phyloP scores from a whole-genome alignment of 768 basidiomycete genomes.

The Leccinum incarnatum region DNA sequence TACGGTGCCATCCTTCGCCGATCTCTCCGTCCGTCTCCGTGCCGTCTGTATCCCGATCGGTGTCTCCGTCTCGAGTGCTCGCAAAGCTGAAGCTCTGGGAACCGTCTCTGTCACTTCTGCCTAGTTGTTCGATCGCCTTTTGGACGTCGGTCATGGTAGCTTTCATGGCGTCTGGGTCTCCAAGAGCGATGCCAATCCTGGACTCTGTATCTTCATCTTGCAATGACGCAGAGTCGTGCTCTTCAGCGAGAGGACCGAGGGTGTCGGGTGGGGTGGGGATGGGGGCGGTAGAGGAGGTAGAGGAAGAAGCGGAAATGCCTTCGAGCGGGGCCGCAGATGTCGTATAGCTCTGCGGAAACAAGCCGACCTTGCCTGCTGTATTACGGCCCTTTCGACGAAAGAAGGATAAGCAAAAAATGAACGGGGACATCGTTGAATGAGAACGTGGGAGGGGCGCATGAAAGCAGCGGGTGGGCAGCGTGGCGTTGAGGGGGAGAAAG shows the following conservation, averaged over 20 bases:
- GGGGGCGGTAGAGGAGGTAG: slow-evolving; percentile 26
- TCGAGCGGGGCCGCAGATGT: slow-evolving; percentile 49
- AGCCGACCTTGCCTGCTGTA: slow-evolving; percentile 72
- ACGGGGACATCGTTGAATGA: slow-evolving; percentile 21
- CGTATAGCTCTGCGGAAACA: slow-evolving; percentile 92
- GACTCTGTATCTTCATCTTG: slow-evolving; percentile 21
- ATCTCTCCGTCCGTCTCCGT: slow-evolving; percentile 49
- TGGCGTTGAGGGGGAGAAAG: slow-evolving; percentile 1
- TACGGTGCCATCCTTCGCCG: slow-evolving; percentile 65
- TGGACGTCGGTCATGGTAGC: slow-evolving; percentile 91
- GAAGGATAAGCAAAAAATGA: slow-evolving; percentile 23
- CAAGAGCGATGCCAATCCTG: slow-evolving; percentile 28
- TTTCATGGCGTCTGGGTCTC: slow-evolving; percentile 50
- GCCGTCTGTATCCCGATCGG: slow-evolving; percentile 47
- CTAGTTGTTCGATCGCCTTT: slow-evolving; percentile 85
- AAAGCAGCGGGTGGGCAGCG: slow-evolving; percentile 6
- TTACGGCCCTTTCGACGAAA: slow-evolving; percentile 68
- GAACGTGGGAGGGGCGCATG: slow-evolving; percentile 17
- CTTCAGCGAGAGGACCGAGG: slow-evolving; percentile 48
- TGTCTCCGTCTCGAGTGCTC: slow-evolving; percentile 56
- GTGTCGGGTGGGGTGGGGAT: slow-evolving; percentile 21
- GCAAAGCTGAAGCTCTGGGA: slow-evolving; percentile 75
- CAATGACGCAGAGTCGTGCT: slow-evolving; percentile 40
- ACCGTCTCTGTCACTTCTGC: slow-evolving; percentile 54
- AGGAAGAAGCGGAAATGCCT: slow-evolving; percentile 24